phyloP scores from a whole-genome alignment of 345 rosid genomes.

The Arabidopsis thaliana region TAIR10.1 NC_003070.9:23082501-23083000 shows the following conservation, averaged over 20 bases:
- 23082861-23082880: not conserved
- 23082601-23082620: slow-evolving; percentile 73
- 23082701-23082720: slow-evolving; percentile 89
- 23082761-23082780: slow-evolving; percentile 65
- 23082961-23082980: not conserved
- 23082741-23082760: slow-evolving; percentile 63
- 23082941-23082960: not conserved
- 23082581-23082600: slow-evolving; percentile 77
- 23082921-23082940: too few relatives aligned
- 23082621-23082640: slow-evolving; percentile 64
- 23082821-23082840: not conserved
- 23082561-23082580: slow-evolving; percentile 68
- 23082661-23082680: slow-evolving; percentile 60
- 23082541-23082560: slow-evolving; percentile 63
- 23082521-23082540: not conserved
- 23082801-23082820: not conserved
- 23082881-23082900: too few relatives aligned
- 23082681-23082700: slow-evolving; percentile 68
- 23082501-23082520: slow-evolving; percentile 17
- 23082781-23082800: not conserved
- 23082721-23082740: slow-evolving; percentile 72
- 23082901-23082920: too few relatives aligned
- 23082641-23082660: slow-evolving; percentile 67
- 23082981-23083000: not conserved
- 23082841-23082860: not conserved